Evolutionary conservation across 2,329 filamentous ascomycete species (phyloP).

Genomic region (Penicillium griseofulvum): DNA sequence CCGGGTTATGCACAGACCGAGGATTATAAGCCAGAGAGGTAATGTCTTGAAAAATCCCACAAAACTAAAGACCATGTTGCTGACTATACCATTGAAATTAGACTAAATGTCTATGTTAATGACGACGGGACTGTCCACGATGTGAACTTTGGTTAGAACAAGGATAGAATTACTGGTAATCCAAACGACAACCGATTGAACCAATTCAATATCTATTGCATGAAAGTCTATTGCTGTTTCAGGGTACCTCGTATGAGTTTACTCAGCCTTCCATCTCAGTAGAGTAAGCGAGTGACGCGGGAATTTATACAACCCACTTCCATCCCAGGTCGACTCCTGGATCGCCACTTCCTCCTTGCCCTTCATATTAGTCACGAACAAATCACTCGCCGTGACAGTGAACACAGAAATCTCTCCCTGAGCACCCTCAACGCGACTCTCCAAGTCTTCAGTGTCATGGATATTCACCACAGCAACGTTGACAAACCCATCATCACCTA

Average conservation of each 20-base stretch:
- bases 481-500: conserved; percentile 57
- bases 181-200: not conserved
- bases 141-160: conserved; percentile 40
- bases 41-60: conserved; percentile 8
- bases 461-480: conserved; percentile 73
- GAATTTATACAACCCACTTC: conserved; percentile 62
- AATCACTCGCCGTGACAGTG: conserved; percentile 58
- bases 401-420: conserved; percentile 57
- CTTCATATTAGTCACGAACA: conserved; percentile 62
- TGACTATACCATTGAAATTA: conserved; percentile 15
- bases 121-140: conserved; percentile 45
- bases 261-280: conserved; percentile 53
- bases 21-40: conserved; percentile 46
- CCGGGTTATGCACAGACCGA: conserved; percentile 39
- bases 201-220: not conserved
- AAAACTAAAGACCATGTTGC: not conserved
- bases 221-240: not conserved
- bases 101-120: conserved; percentile 46
- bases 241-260: not conserved
- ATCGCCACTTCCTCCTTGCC: conserved; percentile 62
- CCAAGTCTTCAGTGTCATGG: conserved; percentile 58
- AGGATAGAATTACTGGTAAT: not conserved
- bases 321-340: conserved; percentile 62
- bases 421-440: conserved; percentile 59
- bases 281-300: conserved; percentile 69